Percentiles rank a stretch among this genome's conserved stretches.
phyloP scores from a whole-genome alignment of 1,139 yeast species.

The Kodamaea derodonti region DNA sequence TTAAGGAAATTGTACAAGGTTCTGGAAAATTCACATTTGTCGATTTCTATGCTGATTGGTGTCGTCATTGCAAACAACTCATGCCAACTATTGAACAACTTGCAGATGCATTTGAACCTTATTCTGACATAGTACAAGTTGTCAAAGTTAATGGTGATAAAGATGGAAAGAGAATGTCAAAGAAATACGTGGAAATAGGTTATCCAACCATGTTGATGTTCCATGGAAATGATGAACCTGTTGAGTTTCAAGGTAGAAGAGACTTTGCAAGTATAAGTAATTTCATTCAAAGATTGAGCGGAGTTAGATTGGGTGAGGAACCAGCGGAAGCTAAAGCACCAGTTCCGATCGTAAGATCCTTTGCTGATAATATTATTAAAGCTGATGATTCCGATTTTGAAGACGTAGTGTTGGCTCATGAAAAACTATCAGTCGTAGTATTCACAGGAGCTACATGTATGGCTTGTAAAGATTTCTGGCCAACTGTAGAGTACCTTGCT shows the following conservation, averaged over 20 bases:
- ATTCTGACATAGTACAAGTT: slow-evolving; percentile 42
- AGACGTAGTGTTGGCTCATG: slow-evolving; percentile 22
- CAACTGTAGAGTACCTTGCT: slow-evolving; percentile 33
- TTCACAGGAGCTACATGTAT: slow-evolving; percentile 40
- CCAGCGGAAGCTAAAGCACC: slow-evolving; percentile 2
- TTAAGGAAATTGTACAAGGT: slow-evolving; percentile 50
- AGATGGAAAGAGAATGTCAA: slow-evolving; percentile 51
- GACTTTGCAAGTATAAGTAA: slow-evolving; percentile 44
- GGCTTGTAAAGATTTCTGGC: slow-evolving; percentile 24
- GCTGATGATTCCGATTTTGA: slow-evolving; percentile 29
- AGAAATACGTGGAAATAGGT: slow-evolving; percentile 54
- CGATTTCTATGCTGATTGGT: slow-evolving; percentile 79
- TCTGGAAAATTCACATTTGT: slow-evolving; percentile 64
- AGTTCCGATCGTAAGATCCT: slow-evolving; percentile 2
- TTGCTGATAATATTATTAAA: slow-evolving; percentile 3
- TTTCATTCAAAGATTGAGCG: slow-evolving; percentile 40
- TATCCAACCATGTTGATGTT: slow-evolving; percentile 65
- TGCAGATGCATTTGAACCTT: slow-evolving; percentile 45
- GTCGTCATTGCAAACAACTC: slow-evolving; percentile 69
- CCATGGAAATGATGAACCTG: slow-evolving; percentile 46
- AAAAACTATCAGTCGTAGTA: slow-evolving; percentile 26
- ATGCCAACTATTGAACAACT: slow-evolving; percentile 63
- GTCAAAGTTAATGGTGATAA: slow-evolving; percentile 68
- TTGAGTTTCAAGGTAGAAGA: slow-evolving; percentile 47
- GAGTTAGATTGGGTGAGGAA: slow-evolving; percentile 17